Evolutionary conservation across 176 grass and related monocot genomes (phyloP).

Genomic region (Pharus latifolius): DNA sequence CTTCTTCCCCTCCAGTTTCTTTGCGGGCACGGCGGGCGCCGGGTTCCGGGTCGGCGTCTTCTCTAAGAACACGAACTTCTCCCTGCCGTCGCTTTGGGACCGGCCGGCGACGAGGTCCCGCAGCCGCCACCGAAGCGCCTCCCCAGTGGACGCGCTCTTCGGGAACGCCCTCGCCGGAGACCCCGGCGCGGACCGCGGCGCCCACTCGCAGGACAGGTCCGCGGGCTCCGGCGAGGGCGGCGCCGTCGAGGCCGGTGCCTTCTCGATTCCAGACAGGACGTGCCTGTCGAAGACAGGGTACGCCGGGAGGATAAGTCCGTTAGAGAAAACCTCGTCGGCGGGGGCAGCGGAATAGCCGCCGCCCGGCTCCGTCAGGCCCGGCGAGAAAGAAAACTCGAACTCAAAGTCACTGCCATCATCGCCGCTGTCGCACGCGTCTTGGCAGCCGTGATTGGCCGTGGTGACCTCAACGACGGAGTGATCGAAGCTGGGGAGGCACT

Average conservation of each 20-base stretch:
- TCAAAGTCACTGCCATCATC: not conserved
- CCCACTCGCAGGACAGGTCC: conserved; percentile 63
- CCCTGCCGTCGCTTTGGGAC: conserved; percentile 60
- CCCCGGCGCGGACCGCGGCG: conserved; percentile 28
- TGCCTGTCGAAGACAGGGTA: conserved; percentile 47
- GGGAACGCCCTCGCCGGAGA: conserved; percentile 26
- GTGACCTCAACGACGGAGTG: no score
- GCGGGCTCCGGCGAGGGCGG: conserved; percentile 23
- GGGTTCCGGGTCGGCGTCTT: not conserved
- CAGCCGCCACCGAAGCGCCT: conserved; percentile 21
- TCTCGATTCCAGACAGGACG: not conserved
- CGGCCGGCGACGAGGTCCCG: conserved; percentile 33
- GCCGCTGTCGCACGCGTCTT: not conserved
- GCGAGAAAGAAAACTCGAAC: conserved; percentile 61
- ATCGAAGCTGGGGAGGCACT: no score
- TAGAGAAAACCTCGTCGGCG: conserved; percentile 64
- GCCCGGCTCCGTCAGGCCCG: not conserved
- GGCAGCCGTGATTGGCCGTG: not conserved
- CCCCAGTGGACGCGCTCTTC: conserved; percentile 54
- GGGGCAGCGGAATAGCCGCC: not conserved
- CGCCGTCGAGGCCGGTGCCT: not conserved
- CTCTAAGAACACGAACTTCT: conserved; percentile 65
- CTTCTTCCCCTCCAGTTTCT: no score
- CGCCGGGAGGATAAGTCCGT: conserved; percentile 45
- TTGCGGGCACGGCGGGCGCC: not conserved